Conservation (phyloP, 306 rosid genomes). For the Gynostemma pentaphyllum region DNA sequence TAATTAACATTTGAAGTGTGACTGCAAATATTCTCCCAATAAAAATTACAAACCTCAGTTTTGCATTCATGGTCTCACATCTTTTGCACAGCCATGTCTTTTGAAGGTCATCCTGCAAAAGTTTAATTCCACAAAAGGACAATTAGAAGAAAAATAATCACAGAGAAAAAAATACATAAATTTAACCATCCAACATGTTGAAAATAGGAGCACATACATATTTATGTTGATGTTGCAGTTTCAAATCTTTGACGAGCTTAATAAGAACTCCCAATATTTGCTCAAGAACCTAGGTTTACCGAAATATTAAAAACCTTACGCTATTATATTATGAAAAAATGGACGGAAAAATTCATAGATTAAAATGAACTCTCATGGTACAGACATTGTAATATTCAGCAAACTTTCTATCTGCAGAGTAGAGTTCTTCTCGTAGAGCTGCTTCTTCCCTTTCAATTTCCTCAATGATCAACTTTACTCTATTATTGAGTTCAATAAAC, state of each 20-base stretch:
- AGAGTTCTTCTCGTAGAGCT: slow-evolving; percentile 70
- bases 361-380: slow-evolving; percentile 8
- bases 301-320: slow-evolving; percentile 6
- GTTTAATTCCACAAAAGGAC: neutral
- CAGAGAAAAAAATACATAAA: neutral
- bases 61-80: slow-evolving; percentile 83
- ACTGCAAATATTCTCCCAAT: too few relatives aligned
- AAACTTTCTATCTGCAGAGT: slow-evolving; percentile 76
- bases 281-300: slow-evolving; percentile 63
- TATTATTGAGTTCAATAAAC: slow-evolving; percentile 24
- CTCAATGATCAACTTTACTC: slow-evolving; percentile 79
- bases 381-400: slow-evolving; percentile 79
- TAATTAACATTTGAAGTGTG: too few relatives aligned
- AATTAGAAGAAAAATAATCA: neutral
- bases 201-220: slow-evolving; percentile 35
- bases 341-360: slow-evolving; percentile 1
- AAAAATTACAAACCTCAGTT: slow-evolving; percentile 55
- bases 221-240: slow-evolving; percentile 88
- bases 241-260: slow-evolving; percentile 86
- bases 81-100: slow-evolving; percentile 91
- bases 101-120: slow-evolving; percentile 67
- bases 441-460: slow-evolving; percentile 89
- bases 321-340: neutral
- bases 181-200: slow-evolving; percentile 7
- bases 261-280: slow-evolving; percentile 85